Evolutionary conservation across 2,329 filamentous ascomycete genomes (phyloP).

Genomic region (Arthrobotrys pseudoclavata): DNA sequence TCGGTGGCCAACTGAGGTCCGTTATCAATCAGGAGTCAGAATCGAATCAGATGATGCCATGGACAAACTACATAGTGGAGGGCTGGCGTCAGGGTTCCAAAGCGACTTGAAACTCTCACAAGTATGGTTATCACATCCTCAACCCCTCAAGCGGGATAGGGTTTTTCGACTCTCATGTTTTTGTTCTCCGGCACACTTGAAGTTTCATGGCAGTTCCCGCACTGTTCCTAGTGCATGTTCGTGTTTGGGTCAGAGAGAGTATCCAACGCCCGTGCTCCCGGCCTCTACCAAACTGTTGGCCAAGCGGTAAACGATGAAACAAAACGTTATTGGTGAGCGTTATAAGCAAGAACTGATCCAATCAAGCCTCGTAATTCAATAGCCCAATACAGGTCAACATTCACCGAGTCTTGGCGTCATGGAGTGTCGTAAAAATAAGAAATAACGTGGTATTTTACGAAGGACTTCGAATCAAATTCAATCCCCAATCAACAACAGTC

Average conservation of each 20-base stretch:
- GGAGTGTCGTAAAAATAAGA: conserved; percentile 42
- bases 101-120: conserved; percentile 58
- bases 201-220: conserved; percentile 54
- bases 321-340: conserved; percentile 55
- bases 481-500: background rate
- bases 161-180: conserved; percentile 36
- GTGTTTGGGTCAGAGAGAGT: conserved; percentile 28
- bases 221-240: conserved; percentile 29
- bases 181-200: conserved; percentile 20
- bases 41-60: conserved; percentile 55
- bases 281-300: conserved; percentile 22
- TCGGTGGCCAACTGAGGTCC: conserved; percentile 30
- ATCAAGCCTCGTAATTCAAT: conserved; percentile 54
- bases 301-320: conserved; percentile 58
- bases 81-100: conserved; percentile 24
- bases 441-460: conserved; percentile 43
- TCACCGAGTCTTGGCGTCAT: conserved; percentile 43
- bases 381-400: conserved; percentile 52
- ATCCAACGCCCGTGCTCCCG: conserved; percentile 45
- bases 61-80: conserved; percentile 25
- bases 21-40: conserved; percentile 51
- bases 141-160: conserved; percentile 43
- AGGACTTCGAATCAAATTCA: background rate
- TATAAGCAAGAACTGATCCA: conserved; percentile 13
- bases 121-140: conserved; percentile 55